Evolutionary conservation across 345 rosid species (phyloP).

Genomic region (Moricandia moricandioides): DNA sequence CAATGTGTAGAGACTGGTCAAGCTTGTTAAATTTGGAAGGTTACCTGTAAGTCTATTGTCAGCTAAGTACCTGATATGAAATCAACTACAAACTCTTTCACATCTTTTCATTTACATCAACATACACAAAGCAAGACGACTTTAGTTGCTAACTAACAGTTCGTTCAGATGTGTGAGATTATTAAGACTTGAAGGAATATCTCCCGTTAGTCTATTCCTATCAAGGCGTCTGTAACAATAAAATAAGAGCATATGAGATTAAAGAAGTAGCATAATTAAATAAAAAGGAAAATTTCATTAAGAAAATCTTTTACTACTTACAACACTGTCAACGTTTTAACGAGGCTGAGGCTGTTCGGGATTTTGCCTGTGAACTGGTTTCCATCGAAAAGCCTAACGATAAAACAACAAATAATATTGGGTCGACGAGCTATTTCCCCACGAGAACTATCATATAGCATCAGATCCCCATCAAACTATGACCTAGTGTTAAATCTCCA

Average conservation of each 20-base stretch:
- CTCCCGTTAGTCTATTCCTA: slow-evolving; percentile 50
- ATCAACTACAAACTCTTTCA: slow-evolving; percentile 8
- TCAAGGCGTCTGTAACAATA: slow-evolving; percentile 68
- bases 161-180: slow-evolving; percentile 52
- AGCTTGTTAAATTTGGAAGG: slow-evolving; percentile 57
- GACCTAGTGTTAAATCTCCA: no score
- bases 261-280: not conserved
- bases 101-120: not conserved
- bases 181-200: slow-evolving; percentile 55
- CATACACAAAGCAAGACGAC: not conserved
- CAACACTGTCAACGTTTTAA: slow-evolving; percentile 56
- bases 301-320: slow-evolving; percentile 68
- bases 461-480: no score
- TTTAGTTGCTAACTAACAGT: slow-evolving; percentile 53
- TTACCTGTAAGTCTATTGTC: slow-evolving; percentile 60
- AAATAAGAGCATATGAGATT: slow-evolving; percentile 7
- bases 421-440: no score
- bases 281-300: no score
- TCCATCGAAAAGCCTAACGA: slow-evolving; percentile 66
- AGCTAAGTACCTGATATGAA: slow-evolving; percentile 60
- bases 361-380: slow-evolving; percentile 57
- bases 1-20: slow-evolving; percentile 58
- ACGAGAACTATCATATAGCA: no score
- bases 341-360: slow-evolving; percentile 65
- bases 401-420: not conserved